phyloP scores from a whole-genome alignment of 1,284 basidiomycete genomes.

The Microbotryum silenes-acaulis region DNA sequence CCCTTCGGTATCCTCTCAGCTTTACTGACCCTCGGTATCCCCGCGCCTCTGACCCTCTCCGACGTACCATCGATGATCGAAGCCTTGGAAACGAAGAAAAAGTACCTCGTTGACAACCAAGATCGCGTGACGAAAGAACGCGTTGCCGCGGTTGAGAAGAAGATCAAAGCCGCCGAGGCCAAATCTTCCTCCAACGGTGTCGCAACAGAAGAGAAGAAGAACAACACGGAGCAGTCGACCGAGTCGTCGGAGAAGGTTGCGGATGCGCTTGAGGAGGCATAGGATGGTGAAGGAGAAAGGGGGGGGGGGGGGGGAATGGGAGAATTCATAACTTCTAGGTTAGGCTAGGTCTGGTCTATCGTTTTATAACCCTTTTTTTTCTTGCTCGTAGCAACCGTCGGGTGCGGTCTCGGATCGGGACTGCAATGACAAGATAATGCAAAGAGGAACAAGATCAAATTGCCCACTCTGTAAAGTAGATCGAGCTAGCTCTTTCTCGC shows the following conservation, averaged over 20 bases:
- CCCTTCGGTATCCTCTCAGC: constrained; percentile 80
- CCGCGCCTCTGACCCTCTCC: constrained; percentile 67
- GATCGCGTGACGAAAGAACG: constrained; percentile 55
- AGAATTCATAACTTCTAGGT: no score
- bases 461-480: no score
- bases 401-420: no score
- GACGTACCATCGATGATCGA: constrained; percentile 80
- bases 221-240: background rate
- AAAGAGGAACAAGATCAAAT: no score
- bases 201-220: background rate
- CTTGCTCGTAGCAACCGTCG: no score
- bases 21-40: constrained; percentile 79
- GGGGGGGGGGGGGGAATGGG: no score
- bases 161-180: constrained; percentile 37
- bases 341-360: no score
- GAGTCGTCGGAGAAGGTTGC: background rate
- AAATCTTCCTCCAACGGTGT: constrained; percentile 16
- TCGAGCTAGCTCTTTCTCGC: no score
- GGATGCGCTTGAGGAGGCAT: no score
- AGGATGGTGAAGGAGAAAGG: no score
- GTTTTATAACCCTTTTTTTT: no score
- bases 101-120: constrained; percentile 74
- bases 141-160: constrained; percentile 48
- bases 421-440: no score
- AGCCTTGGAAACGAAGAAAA: constrained; percentile 87